Evolutionary conservation across 148 eudicot genomes (phyloP).

Genomic region (Rhododendron griersonianum): DNA sequence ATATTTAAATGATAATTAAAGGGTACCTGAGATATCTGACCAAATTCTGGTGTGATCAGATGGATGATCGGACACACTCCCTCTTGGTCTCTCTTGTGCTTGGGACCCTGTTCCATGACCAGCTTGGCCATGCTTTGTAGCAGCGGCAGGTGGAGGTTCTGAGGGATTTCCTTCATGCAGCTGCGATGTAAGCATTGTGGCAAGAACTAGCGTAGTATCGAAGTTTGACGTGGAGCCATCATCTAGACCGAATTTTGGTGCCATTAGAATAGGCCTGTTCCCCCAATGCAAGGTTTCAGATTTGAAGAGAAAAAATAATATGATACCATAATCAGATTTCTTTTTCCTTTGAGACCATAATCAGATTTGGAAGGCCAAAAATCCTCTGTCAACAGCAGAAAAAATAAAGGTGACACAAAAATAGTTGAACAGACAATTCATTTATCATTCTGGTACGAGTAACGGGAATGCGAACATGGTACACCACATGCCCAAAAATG

Average conservation of each 20-base stretch:
- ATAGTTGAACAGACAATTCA: neutral
- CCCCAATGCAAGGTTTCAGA: neutral
- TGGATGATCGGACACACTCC: constrained; percentile 56
- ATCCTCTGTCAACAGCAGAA: neutral
- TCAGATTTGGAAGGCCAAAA: neutral
- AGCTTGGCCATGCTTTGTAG: constrained; percentile 30
- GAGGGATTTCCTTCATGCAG: constrained; percentile 52
- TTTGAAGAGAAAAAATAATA: neutral
- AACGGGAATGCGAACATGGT: neutral
- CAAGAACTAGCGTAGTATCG: constrained; percentile 93
- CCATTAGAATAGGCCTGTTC: constrained; percentile 92
- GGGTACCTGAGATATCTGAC: constrained; percentile 88
- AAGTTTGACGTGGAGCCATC: constrained; percentile 80
- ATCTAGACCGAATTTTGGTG: constrained; percentile 79
- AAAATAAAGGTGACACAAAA: neutral
- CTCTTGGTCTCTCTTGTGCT: constrained; percentile 48
- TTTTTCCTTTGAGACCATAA: neutral
- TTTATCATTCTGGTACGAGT: neutral
- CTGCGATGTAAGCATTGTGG: constrained; percentile 95
- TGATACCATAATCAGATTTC: neutral
- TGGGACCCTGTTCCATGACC: constrained; percentile 34
- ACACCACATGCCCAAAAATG: neutral
- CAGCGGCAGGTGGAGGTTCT: constrained; percentile 45
- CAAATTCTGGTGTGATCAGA: constrained; percentile 93
- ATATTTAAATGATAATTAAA: neutral